Base-by-base conservation (phyloP, 2,329 filamentous ascomycete genomes). In the Trichoderma lentiforme region DNA sequence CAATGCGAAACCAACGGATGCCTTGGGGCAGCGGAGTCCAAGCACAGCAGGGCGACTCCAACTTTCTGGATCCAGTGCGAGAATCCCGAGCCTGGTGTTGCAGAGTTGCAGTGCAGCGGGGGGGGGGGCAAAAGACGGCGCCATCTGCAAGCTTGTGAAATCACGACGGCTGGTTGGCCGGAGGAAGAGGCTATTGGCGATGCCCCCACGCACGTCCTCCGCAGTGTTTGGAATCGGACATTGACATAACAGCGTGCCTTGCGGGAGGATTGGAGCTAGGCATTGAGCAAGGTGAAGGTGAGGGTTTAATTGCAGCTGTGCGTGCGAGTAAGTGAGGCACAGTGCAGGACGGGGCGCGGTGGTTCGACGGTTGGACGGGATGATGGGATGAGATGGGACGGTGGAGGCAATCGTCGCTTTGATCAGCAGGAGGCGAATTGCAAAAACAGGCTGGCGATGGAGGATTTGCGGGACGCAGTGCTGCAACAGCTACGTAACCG, bases 111-210 rank as follows among this genome's bases (percentile, higher is more conserved):
- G 47, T 30, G 32, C 32, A 60, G 65, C 53, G 57, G 34, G 62
- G 43, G 57, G 34, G 62, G 43, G 28, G 57, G 28, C 14, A 6
- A 15, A 43, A 18, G 14, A 34, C 51, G 58, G 12, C 51, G 34
- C 53, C 65, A 32, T 67, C 64, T 56, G 64, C 64, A 57, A 57
- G 64, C n/a, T 39, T 15, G 34, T 47, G 34, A 68, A 68, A 60
- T 24, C 34, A 34, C 65, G 65, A 18, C 34, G 53, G 15, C 51
- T 68, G 53, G 24, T 68, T 43, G 65, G 34, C 47, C 32, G 30
- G 9, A 14, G 18, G 30, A 53, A 9, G 28, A 66, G 21, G 63
- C 63, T 53, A 34, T 66, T 65, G 26, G n/a, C 36, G 24, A 34
- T 39, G 26, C 57, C 67, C 67, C 67, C 67, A 62, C 67, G 67